Evolutionary conservation across 805 yeast genomes (phyloP).

Genomic region (Lipomyces sp.): DNA sequence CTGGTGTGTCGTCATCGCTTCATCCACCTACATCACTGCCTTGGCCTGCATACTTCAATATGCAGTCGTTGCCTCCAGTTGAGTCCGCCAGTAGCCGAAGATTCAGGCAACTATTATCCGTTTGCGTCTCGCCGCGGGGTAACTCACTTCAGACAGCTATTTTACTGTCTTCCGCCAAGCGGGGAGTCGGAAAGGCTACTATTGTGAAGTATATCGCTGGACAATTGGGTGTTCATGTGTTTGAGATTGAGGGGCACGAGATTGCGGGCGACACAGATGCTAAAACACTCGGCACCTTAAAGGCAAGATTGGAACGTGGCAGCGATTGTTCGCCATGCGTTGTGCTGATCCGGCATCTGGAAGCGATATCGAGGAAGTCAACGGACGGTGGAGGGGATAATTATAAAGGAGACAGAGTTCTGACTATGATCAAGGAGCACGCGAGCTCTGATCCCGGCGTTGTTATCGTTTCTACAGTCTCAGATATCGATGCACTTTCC

Average conservation of each 20-base stretch:
- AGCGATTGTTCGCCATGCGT: conserved; percentile 55
- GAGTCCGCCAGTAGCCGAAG: conserved; percentile 6
- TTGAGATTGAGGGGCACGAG: conserved; percentile 73
- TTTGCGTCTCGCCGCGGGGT: conserved; percentile 50
- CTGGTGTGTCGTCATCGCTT: conserved; percentile 55
- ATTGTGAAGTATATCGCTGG: conserved; percentile 60
- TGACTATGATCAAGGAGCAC: conserved; percentile 61
- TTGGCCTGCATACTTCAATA: conserved; percentile 41
- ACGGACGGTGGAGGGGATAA: conserved; percentile 55
- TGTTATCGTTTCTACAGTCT: conserved; percentile 67
- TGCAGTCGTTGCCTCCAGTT: conserved; percentile 43
- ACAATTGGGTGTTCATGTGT: conserved; percentile 66
- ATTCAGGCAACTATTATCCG: conserved; percentile 16
- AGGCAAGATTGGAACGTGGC: conserved; percentile 75
- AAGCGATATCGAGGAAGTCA: conserved; percentile 71
- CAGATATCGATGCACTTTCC: conserved; percentile 70
- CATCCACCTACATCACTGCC: conserved; percentile 33
- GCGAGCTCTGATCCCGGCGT: conserved; percentile 49
- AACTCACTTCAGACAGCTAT: conserved; percentile 62
- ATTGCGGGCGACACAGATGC: conserved; percentile 71
- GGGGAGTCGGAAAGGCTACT: conserved; percentile 81
- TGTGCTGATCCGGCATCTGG: conserved; percentile 72
- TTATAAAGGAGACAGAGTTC: conserved; percentile 52
- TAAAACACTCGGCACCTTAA: conserved; percentile 76
- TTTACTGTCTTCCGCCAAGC: conserved; percentile 66